These are phyloP conservation scores for Cymbopogon flexuosus DNA, from an alignment of 202 grass and related monocot genomes.

Conservation along the genomic window DNA sequence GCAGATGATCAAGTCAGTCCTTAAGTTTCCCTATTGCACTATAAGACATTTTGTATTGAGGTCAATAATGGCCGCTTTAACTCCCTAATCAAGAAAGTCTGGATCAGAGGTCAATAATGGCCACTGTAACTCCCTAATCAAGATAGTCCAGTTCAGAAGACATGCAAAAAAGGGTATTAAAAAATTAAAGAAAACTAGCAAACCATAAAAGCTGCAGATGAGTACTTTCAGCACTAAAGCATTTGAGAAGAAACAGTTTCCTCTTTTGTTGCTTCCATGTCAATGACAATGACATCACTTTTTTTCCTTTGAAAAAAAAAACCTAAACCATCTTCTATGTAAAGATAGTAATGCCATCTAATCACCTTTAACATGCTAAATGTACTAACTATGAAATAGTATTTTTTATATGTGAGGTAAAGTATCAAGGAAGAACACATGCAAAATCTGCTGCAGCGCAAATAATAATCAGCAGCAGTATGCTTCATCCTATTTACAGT, in stretches of 20 bases:
- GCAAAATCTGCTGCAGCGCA: not conserved
- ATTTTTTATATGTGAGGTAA: not conserved
- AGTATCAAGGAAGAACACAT: not conserved
- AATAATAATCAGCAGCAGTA: not conserved
- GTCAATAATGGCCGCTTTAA: slow-evolving; percentile 15
- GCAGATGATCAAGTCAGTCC: slow-evolving; percentile 7
- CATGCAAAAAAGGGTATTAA: not conserved
- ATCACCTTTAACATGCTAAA: not conserved
- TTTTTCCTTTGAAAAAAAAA: not conserved
- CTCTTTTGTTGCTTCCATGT: slow-evolving; percentile 5
- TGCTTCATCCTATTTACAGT: not conserved
- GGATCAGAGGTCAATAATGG: slow-evolving; percentile 14
- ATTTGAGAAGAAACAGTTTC: not conserved
- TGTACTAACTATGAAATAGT: not conserved
- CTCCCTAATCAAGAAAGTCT: not conserved
- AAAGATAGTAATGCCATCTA: not conserved
- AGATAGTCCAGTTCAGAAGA: slow-evolving; percentile 7
- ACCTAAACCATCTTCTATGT: not conserved
- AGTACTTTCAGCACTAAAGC: not conserved
- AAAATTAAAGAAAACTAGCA: slow-evolving; percentile 19
- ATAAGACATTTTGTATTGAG: slow-evolving; percentile 8
- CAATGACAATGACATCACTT: not conserved
- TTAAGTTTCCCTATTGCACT: slow-evolving; percentile 4
- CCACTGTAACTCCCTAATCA: not conserved
- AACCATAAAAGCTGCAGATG: not conserved